Conservation (phyloP, 2,329 filamentous ascomycete genomes). For the Penicillium crustosum region DNA sequence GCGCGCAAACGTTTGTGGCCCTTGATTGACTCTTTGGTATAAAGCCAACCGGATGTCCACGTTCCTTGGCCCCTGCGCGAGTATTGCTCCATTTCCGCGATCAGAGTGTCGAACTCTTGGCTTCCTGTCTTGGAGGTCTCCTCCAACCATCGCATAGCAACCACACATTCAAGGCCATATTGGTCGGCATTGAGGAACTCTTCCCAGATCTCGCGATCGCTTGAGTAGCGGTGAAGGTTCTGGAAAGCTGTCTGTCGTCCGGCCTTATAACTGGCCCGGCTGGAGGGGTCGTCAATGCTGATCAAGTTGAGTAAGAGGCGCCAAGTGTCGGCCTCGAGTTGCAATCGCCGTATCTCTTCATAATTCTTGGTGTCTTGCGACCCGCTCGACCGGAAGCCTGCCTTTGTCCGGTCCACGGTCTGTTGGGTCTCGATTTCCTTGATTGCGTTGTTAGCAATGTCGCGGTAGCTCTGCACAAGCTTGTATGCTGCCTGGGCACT, state of each 20-base stretch:
- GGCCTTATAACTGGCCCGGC: conserved; percentile 39
- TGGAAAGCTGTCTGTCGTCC: conserved; percentile 43
- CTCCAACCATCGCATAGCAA: conserved; percentile 84
- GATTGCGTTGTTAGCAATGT: conserved; percentile 54
- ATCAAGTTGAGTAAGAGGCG: conserved; percentile 76
- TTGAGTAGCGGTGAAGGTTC: conserved; percentile 56
- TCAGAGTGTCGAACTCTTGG: conserved; percentile 72
- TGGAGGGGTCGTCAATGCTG: conserved; percentile 63
- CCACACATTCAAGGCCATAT: conserved; percentile 72
- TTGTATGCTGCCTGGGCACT: conserved; percentile 65
- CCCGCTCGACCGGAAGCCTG: conserved; percentile 30
- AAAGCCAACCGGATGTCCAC: conserved; percentile 86
- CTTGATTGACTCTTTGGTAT: conserved; percentile 88
- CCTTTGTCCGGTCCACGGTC: conserved; percentile 42
- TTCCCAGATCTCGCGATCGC: conserved; percentile 65
- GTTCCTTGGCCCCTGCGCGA: conserved; percentile 74
- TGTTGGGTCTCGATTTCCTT: conserved; percentile 45
- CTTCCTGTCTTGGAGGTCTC: conserved; percentile 66
- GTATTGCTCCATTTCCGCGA: conserved; percentile 71
- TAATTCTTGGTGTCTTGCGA: conserved; percentile 28
- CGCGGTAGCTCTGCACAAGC: conserved; percentile 64
- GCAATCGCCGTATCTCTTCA: conserved; percentile 58
- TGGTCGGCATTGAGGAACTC: conserved; percentile 73
- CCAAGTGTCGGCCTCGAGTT: conserved; percentile 89
- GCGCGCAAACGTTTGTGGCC: conserved; percentile 76